Evolutionary conservation across 2,329 filamentous ascomycete species (phyloP).

Genomic region (Colletotrichum echinochloae): DNA sequence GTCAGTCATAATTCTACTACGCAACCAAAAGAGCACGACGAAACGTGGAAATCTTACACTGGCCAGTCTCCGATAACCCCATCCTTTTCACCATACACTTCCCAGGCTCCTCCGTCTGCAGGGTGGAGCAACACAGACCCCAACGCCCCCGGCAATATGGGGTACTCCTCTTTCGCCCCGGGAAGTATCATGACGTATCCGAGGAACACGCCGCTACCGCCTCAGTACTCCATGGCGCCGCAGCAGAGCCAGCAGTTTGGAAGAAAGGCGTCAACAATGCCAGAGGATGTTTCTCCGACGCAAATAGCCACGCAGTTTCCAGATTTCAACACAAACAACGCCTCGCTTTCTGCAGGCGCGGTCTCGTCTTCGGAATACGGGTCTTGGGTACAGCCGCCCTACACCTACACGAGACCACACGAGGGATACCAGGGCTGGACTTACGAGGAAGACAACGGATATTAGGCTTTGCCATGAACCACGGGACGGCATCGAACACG

Average conservation of each 20-base stretch:
- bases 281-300: conserved; percentile 58
- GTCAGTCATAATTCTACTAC: conserved; percentile 53
- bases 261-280: conserved; percentile 55
- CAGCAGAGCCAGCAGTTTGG: conserved; percentile 56
- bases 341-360: conserved; percentile 54
- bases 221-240: conserved; percentile 56
- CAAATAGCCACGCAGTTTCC: conserved; percentile 53
- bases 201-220: conserved; percentile 48
- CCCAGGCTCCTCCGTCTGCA: conserved; percentile 54
- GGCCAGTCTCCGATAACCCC: conserved; percentile 64
- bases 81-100: conserved; percentile 62
- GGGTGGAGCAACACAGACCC: conserved; percentile 58
- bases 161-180: conserved; percentile 58
- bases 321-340: conserved; percentile 51
- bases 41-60: conserved; percentile 63
- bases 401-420: conserved; percentile 54
- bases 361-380: conserved; percentile 54
- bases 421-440: conserved; percentile 55
- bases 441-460: conserved; percentile 46
- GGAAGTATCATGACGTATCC: conserved; percentile 51
- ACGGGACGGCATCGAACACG: background rate
- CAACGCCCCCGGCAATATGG: conserved; percentile 57
- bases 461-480: background rate
- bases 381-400: conserved; percentile 58
- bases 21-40: conserved; percentile 57